Evolutionary conservation across 805 yeast genomes (phyloP), one percentile per base, ranked within the genome.

Genomic region (Candida insectorum): DNA sequence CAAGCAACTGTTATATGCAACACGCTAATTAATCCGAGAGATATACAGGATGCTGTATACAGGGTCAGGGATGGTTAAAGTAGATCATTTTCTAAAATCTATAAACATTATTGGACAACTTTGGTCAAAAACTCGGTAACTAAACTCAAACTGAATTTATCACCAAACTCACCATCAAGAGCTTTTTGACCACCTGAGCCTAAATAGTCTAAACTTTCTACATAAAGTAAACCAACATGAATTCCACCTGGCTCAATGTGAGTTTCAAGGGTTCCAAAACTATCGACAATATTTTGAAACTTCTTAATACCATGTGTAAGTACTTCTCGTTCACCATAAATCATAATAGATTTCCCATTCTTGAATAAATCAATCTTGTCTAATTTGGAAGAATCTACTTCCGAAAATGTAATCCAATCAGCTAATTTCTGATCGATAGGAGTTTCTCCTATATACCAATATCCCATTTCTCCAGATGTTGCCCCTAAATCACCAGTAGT

Each of bases 281-380:
- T 34, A 31, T 54, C 45, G 24, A 54, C 41, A 15, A 44, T 34
- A 5, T 48, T 41, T 7, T 47, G 26, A 26, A 55, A 58, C 8
- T 39, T 43, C 37, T 58, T 65, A 16, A 55, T 45, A 4, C 60
- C 55, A 26, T 51, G 52, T 25, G 58, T 43, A 18, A 62, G 51
- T 6, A 53, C 48, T 40, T 62, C 68, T 26, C 65, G 44, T 33
- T 56, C 63, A 12, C 67, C 67, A 28, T 44, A 49, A 16, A 62
- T 38, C 23, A 48, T 40, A 13, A 61, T 33, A n/a, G 49, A 41
- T 12, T 47, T 38, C 2, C 47, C 42, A 10, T 53, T 50, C 23
- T 40, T 41, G 26, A 59, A 39, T 8, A 56, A 45, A 8, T 51
- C 47, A 16, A 61, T 58, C 6, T 48, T 43, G 9, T 51, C 44